Evolutionary conservation across 208 protist species (phyloP).

Genomic region (Trypanosoma vivax): DNA sequence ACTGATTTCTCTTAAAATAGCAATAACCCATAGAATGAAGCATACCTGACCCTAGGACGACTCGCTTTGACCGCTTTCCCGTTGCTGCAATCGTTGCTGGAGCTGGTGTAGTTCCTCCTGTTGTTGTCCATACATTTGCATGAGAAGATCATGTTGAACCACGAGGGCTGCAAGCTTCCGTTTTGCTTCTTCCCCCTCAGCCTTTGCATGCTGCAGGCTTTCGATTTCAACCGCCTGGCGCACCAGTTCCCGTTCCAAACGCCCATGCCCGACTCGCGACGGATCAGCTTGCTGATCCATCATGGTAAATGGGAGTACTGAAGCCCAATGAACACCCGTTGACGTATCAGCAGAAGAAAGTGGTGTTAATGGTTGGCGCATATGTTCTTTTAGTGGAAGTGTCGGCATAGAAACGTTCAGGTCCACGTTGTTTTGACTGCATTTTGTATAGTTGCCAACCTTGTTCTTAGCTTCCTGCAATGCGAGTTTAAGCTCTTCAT

Average conservation of each 20-base stretch:
- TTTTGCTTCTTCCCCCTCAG: conserved; percentile 23
- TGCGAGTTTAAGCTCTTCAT: conserved; percentile 7
- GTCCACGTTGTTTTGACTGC: conserved; percentile 4
- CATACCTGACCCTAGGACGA: not conserved
- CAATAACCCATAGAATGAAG: no score
- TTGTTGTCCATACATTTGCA: conserved; percentile 78
- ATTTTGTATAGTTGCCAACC: not conserved
- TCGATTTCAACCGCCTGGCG: conserved; percentile 70
- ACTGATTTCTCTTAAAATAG: no score
- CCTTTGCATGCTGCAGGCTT: conserved; percentile 30
- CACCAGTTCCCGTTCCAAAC: conserved; percentile 64
- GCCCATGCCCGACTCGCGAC: conserved; percentile 10
- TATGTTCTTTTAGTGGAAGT: no score
- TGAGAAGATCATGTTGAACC: conserved; percentile 51
- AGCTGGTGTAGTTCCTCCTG: conserved; percentile 40
- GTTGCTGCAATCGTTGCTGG: not conserved
- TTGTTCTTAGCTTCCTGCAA: conserved; percentile 11
- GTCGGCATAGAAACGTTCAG: no score
- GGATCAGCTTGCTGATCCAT: not conserved
- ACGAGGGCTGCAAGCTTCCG: conserved; percentile 30
- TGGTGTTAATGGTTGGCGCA: no score
- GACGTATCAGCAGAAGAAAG: not conserved
- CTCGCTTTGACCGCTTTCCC: not conserved
- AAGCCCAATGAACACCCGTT: no score
- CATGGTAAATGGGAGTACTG: no score